Percentiles rank a stretch among this genome's conserved stretches.
phyloP scores from a whole-genome alignment of 2,329 filamentous ascomycete genomes.

The Nigrospora osmanthi region DNA sequence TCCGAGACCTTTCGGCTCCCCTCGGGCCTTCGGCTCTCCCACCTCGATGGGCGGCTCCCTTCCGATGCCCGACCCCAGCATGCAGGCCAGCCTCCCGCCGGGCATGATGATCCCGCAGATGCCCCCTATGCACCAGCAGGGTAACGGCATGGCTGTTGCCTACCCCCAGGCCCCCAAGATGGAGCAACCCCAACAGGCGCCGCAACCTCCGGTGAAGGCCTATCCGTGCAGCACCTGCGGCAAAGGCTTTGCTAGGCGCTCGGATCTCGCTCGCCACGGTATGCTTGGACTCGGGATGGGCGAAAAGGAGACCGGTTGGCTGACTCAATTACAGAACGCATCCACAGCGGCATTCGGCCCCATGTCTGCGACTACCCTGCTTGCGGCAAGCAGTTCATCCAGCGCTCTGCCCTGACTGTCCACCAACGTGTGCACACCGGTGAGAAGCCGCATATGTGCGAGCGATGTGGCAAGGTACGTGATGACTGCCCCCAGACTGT shows the following conservation, averaged over 20 bases:
- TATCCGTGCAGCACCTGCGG: conserved; percentile 85
- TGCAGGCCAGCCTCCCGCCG: conserved; percentile 20
- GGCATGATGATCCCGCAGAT: conserved; percentile 35
- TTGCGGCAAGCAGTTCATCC: conserved; percentile 96
- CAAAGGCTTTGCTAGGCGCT: conserved; percentile 88
- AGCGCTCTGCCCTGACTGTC: conserved; percentile 89
- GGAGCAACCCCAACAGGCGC: conserved; percentile 23
- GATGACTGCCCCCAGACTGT: neutral
- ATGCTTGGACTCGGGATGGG: conserved; percentile 24
- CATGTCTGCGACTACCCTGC: conserved; percentile 85
- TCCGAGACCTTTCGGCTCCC: no score
- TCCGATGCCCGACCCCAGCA: conserved; percentile 32
- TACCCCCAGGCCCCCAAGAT: conserved; percentile 30
- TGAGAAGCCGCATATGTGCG: conserved; percentile 97
- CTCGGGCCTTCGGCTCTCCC: conserved; percentile 27
- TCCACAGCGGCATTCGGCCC: conserved; percentile 84
- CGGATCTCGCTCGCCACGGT: conserved; percentile 93
- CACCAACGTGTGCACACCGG: conserved; percentile 94
- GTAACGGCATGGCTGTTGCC: conserved; percentile 24
- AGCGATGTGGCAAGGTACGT: conserved; percentile 87
- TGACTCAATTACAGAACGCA: conserved; percentile 61
- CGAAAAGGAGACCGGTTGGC: neutral
- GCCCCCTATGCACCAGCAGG: conserved; percentile 17
- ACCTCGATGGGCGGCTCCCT: conserved; percentile 42
- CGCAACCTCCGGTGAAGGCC: conserved; percentile 46